A percentile compares a stretch with the other conserved stretches of the same genome.
Evolutionary conservation across 768 basidiomycete species (phyloP).

Genomic region (Lentinula lateritia): DNA sequence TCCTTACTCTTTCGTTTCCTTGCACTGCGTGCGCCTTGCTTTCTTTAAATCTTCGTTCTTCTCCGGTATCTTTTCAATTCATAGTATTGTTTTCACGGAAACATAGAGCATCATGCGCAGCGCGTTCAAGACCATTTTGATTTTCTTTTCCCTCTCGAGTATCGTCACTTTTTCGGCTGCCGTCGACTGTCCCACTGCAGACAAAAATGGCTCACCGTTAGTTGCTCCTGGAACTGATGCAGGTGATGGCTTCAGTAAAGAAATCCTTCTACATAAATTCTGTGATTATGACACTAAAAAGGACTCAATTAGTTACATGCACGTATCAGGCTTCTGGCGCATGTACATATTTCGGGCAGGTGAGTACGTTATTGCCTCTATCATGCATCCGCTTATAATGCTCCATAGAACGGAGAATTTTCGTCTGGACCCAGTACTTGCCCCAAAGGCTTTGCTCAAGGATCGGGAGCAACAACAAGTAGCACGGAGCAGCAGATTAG

Average conservation of each 20-base stretch:
- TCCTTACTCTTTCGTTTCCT: neutral
- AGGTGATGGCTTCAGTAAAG: neutral
- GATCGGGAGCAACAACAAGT: neutral
- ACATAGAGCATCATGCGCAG: neutral
- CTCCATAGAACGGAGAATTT: neutral
- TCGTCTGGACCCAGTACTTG: slow-evolving; percentile 1
- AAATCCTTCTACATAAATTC: neutral
- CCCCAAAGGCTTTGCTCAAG: neutral
- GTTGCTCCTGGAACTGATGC: neutral
- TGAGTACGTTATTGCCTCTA: neutral
- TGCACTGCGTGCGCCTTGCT: neutral
- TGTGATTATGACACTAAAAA: neutral
- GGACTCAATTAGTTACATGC: neutral
- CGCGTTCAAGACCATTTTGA: neutral
- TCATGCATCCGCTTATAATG: neutral
- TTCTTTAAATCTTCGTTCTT: slow-evolving; percentile 3
- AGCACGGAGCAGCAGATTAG: neutral
- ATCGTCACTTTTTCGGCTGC: neutral
- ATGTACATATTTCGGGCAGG: slow-evolving; percentile 2
- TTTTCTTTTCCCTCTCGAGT: neutral
- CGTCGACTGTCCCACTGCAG: neutral
- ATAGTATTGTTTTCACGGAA: neutral
- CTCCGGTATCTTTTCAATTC: neutral
- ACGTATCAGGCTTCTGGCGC: neutral
- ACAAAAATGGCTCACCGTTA: slow-evolving; percentile 1